Conservation (phyloP, 1,284 basidiomycete genomes). For the Phellopilus nigrolimitatus region DNA sequence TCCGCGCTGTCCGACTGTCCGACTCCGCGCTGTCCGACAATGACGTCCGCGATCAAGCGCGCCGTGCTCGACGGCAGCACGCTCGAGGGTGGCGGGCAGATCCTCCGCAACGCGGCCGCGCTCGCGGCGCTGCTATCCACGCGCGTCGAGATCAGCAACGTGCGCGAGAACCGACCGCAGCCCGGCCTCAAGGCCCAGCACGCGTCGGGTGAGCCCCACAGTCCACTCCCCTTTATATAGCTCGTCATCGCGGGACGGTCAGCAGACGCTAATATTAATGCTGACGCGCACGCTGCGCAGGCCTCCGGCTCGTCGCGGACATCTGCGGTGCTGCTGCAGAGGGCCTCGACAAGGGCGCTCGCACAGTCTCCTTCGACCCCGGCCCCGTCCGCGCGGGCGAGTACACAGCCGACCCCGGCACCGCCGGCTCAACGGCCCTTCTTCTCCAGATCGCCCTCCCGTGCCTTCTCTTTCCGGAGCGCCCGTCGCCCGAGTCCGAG, state of each 20-base stretch:
- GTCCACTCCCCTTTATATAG: no score
- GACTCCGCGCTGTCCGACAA: not conserved
- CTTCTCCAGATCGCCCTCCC: slow-evolving; percentile 69
- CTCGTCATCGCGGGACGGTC: not conserved
- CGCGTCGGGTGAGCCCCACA: slow-evolving; percentile 45
- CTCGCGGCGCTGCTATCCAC: slow-evolving; percentile 55
- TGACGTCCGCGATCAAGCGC: not conserved
- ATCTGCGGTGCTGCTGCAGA: slow-evolving; percentile 49
- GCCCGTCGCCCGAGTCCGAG: not conserved
- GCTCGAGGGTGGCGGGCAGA: slow-evolving; percentile 65
- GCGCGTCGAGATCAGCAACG: slow-evolving; percentile 53
- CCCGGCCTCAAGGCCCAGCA: slow-evolving; percentile 69
- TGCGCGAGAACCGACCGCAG: slow-evolving; percentile 48
- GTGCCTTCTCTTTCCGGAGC: slow-evolving; percentile 50
- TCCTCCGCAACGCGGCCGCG: slow-evolving; percentile 60
- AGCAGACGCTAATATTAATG: not conserved
- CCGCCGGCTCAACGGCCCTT: slow-evolving; percentile 65
- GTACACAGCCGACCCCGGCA: slow-evolving; percentile 55
- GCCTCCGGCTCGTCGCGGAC: slow-evolving; percentile 54
- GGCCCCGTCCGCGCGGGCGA: slow-evolving; percentile 37
- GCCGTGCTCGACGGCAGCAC: slow-evolving; percentile 38
- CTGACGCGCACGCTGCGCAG: slow-evolving; percentile 30
- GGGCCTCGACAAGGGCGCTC: slow-evolving; percentile 49
- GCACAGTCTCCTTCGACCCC: slow-evolving; percentile 48
- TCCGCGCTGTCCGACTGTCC: no score